Evolutionary conservation across 805 yeast genomes (phyloP).

Genomic region (Phaffomyces opuntiae): DNA sequence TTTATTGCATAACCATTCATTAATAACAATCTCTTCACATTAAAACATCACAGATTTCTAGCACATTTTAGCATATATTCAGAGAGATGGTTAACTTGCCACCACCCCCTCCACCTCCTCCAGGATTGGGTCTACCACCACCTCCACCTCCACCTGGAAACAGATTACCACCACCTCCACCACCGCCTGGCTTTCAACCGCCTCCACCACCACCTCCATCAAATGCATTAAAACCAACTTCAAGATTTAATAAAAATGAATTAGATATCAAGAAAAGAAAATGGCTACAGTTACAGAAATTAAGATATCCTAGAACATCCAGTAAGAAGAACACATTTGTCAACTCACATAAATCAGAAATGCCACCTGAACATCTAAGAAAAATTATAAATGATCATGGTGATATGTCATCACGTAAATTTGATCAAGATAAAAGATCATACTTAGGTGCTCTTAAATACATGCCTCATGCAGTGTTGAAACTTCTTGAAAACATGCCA

Average conservation of each 20-base stretch:
- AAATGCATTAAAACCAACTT: constrained; percentile 11
- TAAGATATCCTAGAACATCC: constrained; percentile 36
- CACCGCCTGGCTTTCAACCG: constrained; percentile 24
- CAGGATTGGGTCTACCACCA: constrained; percentile 16
- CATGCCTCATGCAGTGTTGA: constrained; percentile 91
- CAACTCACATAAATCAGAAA: constrained; percentile 59
- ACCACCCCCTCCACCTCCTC: constrained; percentile 28
- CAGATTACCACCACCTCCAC: constrained; percentile 23
- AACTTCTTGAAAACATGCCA: constrained; percentile 92
- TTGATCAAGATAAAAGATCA: constrained; percentile 78
- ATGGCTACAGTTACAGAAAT: constrained; percentile 63
- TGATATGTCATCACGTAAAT: constrained; percentile 72
- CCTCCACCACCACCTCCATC: constrained; percentile 29
- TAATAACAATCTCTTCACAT: neutral
- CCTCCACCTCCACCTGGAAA: constrained; percentile 20
- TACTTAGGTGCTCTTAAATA: constrained; percentile 88
- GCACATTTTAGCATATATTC: neutral
- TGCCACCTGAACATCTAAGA: constrained; percentile 92
- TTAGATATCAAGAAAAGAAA: constrained; percentile 40
- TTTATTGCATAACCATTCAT: neutral
- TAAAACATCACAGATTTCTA: too few species aligned
- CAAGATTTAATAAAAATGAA: constrained; percentile 19
- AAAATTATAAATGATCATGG: constrained; percentile 79
- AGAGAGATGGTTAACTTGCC: constrained; percentile 12
- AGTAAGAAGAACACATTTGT: constrained; percentile 37